Percentiles rank a stretch among this genome's conserved stretches.
Conservation (phyloP, 345 rosid species). For the Cardamine resedifolia region DNA sequence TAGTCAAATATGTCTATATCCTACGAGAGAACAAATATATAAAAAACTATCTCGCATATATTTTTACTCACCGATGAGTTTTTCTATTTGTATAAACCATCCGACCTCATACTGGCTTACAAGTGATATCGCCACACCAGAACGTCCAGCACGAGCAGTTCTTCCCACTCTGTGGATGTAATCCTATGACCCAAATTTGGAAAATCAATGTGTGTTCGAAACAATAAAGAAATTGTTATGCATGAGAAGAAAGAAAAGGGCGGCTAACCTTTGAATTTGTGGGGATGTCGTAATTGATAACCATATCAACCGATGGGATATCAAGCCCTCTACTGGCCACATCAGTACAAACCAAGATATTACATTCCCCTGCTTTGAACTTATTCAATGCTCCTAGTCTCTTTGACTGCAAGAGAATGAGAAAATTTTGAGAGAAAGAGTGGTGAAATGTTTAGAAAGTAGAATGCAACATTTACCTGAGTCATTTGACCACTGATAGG, state of each 20-base stretch:
- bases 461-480: constrained; percentile 51
- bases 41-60: not conserved
- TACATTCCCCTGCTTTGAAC: constrained; percentile 94
- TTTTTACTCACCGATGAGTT: constrained; percentile 67
- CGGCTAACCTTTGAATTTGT: constrained; percentile 45
- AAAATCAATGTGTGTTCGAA: constrained; percentile 3
- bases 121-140: constrained; percentile 88
- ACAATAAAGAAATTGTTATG: not conserved
- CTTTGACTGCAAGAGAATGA: constrained; percentile 57
- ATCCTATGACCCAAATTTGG: constrained; percentile 50
- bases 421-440: not conserved
- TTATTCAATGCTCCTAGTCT: constrained; percentile 92
- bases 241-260: not conserved
- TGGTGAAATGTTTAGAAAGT: not conserved
- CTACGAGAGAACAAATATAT: not conserved
- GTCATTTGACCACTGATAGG: constrained; percentile 98
- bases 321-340: constrained; percentile 99
- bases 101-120: constrained; percentile 89
- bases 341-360: constrained; percentile 89
- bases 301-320: constrained; percentile 94
- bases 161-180: constrained; percentile 90
- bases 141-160: constrained; percentile 98
- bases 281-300: constrained; percentile 92
- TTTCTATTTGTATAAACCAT: constrained; percentile 89
- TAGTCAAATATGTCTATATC: constrained; percentile 5